phyloP scores from a whole-genome alignment of 257 asterid genomes.

The Lithospermum erythrorhizon region DNA sequence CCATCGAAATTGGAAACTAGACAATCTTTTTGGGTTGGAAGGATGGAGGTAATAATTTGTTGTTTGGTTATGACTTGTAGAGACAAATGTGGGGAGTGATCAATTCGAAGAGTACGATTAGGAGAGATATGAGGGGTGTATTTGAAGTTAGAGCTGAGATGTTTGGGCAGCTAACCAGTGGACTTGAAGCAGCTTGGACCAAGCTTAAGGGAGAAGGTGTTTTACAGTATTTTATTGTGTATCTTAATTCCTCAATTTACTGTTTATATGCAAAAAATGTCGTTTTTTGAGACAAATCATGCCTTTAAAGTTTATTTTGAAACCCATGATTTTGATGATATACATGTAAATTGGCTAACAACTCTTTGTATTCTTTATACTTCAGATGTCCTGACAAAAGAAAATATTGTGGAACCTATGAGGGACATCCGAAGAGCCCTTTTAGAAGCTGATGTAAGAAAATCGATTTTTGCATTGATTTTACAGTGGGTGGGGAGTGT shows the following conservation, averaged over 20 bases:
- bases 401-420: conserved; percentile 94
- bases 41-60: neutral
- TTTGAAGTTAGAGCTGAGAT: conserved; percentile 68
- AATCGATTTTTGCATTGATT: neutral
- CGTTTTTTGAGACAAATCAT: no score
- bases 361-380: conserved; percentile 2
- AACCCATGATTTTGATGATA: neutral
- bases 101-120: conserved; percentile 22
- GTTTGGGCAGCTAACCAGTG: conserved; percentile 89
- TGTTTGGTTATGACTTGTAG: conserved; percentile 22
- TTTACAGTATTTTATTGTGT: neutral
- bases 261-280: neutral
- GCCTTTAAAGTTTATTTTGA: neutral
- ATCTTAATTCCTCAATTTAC: neutral
- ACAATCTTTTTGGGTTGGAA: no score
- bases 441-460: conserved; percentile 88
- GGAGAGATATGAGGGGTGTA: conserved; percentile 34
- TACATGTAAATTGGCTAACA: neutral
- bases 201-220: conserved; percentile 94
- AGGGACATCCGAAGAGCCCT: conserved; percentile 93
- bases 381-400: conserved; percentile 90
- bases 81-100: conserved; percentile 60
- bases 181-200: conserved; percentile 91
- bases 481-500: neutral
- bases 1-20: neutral